phyloP scores from a whole-genome alignment of 768 basidiomycete species.

The Leccinum arenicola region DNA sequence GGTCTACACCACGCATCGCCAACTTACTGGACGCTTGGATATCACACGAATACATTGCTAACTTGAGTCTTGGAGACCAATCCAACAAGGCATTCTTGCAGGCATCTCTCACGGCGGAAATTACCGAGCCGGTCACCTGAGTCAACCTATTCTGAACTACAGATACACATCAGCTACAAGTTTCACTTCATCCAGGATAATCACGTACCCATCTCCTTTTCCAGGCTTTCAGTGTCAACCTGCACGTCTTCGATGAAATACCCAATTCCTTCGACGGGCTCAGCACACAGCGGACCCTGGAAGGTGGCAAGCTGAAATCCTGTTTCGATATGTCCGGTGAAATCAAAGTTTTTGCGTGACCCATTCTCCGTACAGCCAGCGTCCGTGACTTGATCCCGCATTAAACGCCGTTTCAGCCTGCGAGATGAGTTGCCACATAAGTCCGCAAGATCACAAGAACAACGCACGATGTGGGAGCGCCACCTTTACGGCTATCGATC shows the following conservation, averaged over 20 bases:
- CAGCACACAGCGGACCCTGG: constrained; percentile 92
- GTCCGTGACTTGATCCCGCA: constrained; percentile 33
- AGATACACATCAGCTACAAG: constrained; percentile 12
- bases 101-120: constrained; percentile 84
- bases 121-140: constrained; percentile 87
- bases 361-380: constrained; percentile 33
- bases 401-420: constrained; percentile 54
- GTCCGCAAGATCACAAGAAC: constrained; percentile 7
- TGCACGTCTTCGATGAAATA: constrained; percentile 82
- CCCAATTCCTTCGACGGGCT: constrained; percentile 91
- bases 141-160: constrained; percentile 77
- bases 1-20: background rate
- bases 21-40: constrained; percentile 94
- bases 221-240: constrained; percentile 55
- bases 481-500: constrained; percentile 63
- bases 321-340: constrained; percentile 82
- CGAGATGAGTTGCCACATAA: constrained; percentile 6
- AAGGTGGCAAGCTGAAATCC: constrained; percentile 95
- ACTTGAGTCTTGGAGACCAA: constrained; percentile 95
- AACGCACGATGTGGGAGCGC: constrained; percentile 54
- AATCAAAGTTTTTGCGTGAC: constrained; percentile 45
- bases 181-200: constrained; percentile 3
- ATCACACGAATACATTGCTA: constrained; percentile 99
- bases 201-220: constrained; percentile 64
- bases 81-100: constrained; percentile 89